Base-by-base conservation (phyloP, 805 yeast genomes). In the Torulaspora franciscae region DNA sequence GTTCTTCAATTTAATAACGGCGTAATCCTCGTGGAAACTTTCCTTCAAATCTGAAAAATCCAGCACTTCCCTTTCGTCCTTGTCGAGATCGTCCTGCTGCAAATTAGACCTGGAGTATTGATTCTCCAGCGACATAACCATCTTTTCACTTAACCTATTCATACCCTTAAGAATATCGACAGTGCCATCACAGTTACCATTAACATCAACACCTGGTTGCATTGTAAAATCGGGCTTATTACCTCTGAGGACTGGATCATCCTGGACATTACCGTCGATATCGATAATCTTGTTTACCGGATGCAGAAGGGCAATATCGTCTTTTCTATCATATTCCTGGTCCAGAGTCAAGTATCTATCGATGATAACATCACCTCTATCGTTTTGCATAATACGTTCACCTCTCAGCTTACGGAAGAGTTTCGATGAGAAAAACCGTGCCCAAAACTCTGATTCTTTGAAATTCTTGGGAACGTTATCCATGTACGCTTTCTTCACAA, bases 401-500 rank as follows among this genome's bases (percentile, higher is more conserved):
- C 99, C 99, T 61, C 96, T 75, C 27, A 93, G 70, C 56, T 89
- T 79, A 53, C 96, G 74, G 59, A 90, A 93, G 48, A 93, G 69
- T 56, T 88, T 84, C 0, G 97, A 89, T 57, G 87, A 82, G 72
- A 93, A 93, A 58, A 93, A 93, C 50, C 97, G 71, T 8, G 95
- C 87, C 99, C 99, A 93, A 57, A 93, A 93, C 59, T 85, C 95
- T 33, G 91, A 90, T 62, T 93, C 98, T 38, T 79, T 76, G 42
- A 93, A 73, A 38, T 65, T 63, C 49, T 83, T 81, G 1, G 98
- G 99, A 4, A 93, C 99, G 46, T 81, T 81, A 43, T 93, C 99
- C 47, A 79, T 81, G 59, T 85, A 93, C 0, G 98, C 98, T 50
- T 77, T 79, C 48, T 86, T 79, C 22, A 93, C 95, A 30, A 90